Base-by-base conservation (phyloP, 495 filamentous ascomycete species). In the Trichodelitschia bisporula region DNA sequence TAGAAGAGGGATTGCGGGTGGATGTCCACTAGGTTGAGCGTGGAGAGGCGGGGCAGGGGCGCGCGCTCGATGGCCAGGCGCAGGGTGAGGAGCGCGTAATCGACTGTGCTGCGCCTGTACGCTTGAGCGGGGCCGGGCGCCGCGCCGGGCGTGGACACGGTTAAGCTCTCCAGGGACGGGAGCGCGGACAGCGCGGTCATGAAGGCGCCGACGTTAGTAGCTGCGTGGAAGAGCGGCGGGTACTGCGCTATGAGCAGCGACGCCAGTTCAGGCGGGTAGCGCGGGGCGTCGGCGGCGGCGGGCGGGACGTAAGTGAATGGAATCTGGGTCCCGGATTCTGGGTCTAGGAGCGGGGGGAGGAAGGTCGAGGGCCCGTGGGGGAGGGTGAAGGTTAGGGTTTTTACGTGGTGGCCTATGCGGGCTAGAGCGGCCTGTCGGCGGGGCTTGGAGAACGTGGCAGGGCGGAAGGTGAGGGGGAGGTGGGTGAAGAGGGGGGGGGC, bases 161-260 rank as follows among this genome's bases (percentile, higher is more conserved):
- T 64, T 30, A 82, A 55, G 43, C 77, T 73, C 23, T 60, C 55
- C 38, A 86, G 56, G 40, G 63, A 64, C 18, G 61, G 51, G 35
- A 82, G 47, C 23, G 61, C 46, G 12, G 59, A 57, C 38, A 83
- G 60, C 26, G 72, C 72, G 30, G 59, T 57, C 17, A 80, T 66
- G 53, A 83, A 82, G 19, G 73, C 68, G 3, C 72, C 59, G 9
- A 82, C 66, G 40, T 86, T 78, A 28, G 72, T 77, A n/a, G 77
- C 75, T 3, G 76, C 70, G 40, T 83, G 77, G 53, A 83, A 86
- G 4, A 83, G 50, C 4, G 77, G 71, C 20, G 73, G 70, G 40
- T 79, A 83, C 46, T 83, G 77, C 40, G 73, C 62, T 20, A 75
- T 70, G 21, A 83, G 58, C 28, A 82, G 51, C 43, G 78, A 71